A percentile compares a stretch with the other conserved stretches of the same genome.
Conservation (phyloP, 139 green algal genomes). For the Diplosphaera chodatii region DNA sequence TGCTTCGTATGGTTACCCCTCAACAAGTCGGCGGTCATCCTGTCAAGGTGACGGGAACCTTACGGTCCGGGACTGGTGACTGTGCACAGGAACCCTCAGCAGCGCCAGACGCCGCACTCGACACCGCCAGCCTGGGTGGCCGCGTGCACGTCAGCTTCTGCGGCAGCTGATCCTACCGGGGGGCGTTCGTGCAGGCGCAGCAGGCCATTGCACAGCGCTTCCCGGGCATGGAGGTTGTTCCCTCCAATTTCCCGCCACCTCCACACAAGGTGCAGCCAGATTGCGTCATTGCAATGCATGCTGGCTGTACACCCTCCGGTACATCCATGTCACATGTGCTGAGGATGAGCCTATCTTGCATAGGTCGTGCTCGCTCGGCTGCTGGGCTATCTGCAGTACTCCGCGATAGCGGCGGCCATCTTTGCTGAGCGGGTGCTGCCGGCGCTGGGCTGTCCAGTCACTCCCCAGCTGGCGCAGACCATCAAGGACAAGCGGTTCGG, state of each 20-base stretch:
- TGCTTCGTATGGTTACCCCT: too few relatives aligned
- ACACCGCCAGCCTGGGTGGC: conserved; percentile 16
- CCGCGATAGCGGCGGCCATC: conserved; percentile 26
- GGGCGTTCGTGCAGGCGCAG: conserved; percentile 57
- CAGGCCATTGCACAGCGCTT: conserved; percentile 40
- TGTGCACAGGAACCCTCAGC: too few relatives aligned
- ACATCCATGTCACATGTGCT: neutral
- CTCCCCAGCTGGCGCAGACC: conserved; percentile 13
- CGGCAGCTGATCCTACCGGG: conserved; percentile 59
- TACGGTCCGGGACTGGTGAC: too few relatives aligned
- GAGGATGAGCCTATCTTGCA: neutral
- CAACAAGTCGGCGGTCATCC: too few relatives aligned
- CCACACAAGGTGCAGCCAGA: conserved; percentile 14
- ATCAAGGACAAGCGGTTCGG: conserved; percentile 27
- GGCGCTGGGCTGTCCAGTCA: conserved; percentile 24
- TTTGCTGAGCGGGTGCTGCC: conserved; percentile 37
- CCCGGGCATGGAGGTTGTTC: conserved; percentile 37
- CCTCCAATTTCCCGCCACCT: conserved; percentile 42
- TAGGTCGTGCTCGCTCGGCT: conserved; percentile 21
- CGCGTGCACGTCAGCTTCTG: conserved; percentile 55
- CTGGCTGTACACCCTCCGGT: neutral
- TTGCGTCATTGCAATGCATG: neutral
- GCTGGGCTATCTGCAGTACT: conserved; percentile 35
- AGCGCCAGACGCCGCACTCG: neutral
- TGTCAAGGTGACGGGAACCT: too few relatives aligned